Conservation (phyloP, 495 filamentous ascomycete species). For the Amphirosellinia nigrospora region DNA sequence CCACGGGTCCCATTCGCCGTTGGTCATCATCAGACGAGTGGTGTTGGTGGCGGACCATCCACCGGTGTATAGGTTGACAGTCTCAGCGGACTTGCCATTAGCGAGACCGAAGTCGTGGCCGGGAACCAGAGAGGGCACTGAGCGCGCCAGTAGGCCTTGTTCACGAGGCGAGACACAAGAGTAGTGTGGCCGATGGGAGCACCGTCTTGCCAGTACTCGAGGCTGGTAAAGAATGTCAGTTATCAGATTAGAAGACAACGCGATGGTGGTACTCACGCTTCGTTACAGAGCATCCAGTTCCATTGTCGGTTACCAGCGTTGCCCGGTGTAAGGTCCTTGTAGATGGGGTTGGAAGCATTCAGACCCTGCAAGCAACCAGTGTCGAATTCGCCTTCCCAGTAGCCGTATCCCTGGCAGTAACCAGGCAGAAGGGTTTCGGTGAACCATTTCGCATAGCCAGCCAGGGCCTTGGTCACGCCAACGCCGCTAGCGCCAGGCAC, state of each 20-base stretch:
- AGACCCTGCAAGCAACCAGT: conserved; percentile 64
- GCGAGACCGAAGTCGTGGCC: conserved; percentile 45
- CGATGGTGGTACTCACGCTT: conserved; percentile 45
- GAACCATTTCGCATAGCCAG: conserved; percentile 60
- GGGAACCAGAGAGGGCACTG: conserved; percentile 67
- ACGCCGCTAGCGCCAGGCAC: conserved; percentile 51
- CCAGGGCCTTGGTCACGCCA: conserved; percentile 53
- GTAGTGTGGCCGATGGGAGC: conserved; percentile 49
- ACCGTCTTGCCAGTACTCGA: conserved; percentile 64
- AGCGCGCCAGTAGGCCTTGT: conserved; percentile 61
- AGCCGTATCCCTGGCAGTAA: conserved; percentile 51
- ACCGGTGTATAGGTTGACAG: conserved; percentile 65
- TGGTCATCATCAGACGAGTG: conserved; percentile 64
- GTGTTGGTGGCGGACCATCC: conserved; percentile 64
- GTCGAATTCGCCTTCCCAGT: conserved; percentile 50
- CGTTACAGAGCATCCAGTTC: conserved; percentile 71
- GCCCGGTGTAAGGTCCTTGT: conserved; percentile 57
- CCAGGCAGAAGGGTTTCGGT: conserved; percentile 54
- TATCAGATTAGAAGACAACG: not conserved
- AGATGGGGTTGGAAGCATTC: conserved; percentile 62
- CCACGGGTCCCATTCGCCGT: conserved; percentile 59
- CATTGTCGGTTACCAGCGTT: conserved; percentile 66
- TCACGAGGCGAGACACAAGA: conserved; percentile 65
- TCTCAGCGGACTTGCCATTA: conserved; percentile 55
- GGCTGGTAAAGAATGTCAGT: conserved; percentile 10